Evolutionary conservation across 106 monocot species (phyloP), one percentile per base, ranked within the genome.

Genomic region (Phalaenopsis aphrodite): DNA sequence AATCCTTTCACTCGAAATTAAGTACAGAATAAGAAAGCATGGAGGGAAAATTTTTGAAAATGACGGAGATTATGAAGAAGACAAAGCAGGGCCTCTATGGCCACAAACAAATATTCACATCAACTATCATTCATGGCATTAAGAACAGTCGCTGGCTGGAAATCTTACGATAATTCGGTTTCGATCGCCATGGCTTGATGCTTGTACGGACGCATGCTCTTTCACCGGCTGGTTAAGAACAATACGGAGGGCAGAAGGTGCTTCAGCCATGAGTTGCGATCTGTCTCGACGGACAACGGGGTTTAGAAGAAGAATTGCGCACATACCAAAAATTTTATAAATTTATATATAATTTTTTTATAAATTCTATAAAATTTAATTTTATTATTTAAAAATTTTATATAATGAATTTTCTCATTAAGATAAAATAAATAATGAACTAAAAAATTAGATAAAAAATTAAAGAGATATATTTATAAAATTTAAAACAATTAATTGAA

Each of bases 181-280:
- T 4, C 98, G 98, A 45, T 99, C 94, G 41, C 86, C 89, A 75
- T 94, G 94, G 88, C 87, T 84, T 79, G 94, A 91, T 56, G 89
- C 84, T 56, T 75, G 82, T 41, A 83, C 82, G 42, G 87, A 79
- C n/a, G 84, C 66, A 16, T 84, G 84, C 17, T 94, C 92, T 71
- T 92, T 89, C 21, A 79, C 74, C 73, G 87, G 86, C 56, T 89
- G 88, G 88, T 86, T 86, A 77, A 99, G 98, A 52, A 91, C 76
- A 72, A 99, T 99, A 36, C 94, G 89, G 37, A 94, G 89, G 5
- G 84, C 89, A 5, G 92, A 52, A 5, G 86, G 38, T 8, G 88
- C 87, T 78, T 94, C 94, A 77, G 90, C 88, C 92, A 87, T 21
- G 3, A 6, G 5, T 21, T 21, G 61, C 5, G 5, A 4, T 10